Base-by-base conservation (phyloP, 768 basidiomycete species). In the Rhodotorula paludigena region DNA sequence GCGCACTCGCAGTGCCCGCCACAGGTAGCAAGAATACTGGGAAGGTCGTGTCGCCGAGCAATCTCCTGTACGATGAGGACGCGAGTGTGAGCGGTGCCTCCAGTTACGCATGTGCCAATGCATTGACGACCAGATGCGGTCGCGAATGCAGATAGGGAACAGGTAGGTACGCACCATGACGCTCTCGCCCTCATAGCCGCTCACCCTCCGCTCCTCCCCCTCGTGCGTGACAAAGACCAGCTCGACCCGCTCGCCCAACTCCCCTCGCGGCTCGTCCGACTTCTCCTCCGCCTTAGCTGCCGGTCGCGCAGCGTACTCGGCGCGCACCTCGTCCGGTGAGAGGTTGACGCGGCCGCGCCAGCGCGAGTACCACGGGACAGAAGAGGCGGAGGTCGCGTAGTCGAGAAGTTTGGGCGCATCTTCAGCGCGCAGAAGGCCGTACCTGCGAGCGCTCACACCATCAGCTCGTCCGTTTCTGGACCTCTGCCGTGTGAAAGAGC, bases 1-100 rank as follows among this genome's bases (percentile, higher is more conserved):
- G 74, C 74, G 62, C 74, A 75, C 59, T 75, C 72, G 63, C 72
- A 73, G 62, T 64, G 62, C 18, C 72, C 72, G 28, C 72, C 72
- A 51, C 74, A 75, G 25, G 74, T 75, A 1, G 74, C 74, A 21
- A 73, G 60, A 39, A 73, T 73, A 10, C 59, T 57, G 16, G 65
- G 64, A 2, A 62, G 55, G 48, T 56, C 64, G 32, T 66, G 42
- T 1, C 68, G 63, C 16, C 42, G 38, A 16, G 68, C 68, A 14
- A 49, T 49, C 11, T 59, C 65, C 60, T 71, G 59, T 15, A 3
- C n/a, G 32, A 25, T 60, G 25, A 28, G n/a, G 14, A 44, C 16
- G 20, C 10, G 32, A 32, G 32, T 12, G 15, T 23, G 6, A 41
- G n/a, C n/a, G n/a, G n/a, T n/a, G n/a, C n/a, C n/a, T n/a, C n/a